These are phyloP conservation scores for Rhodamnia argentea DNA, from an alignment of 345 rosid genomes.

Conservation along the genomic window DNA sequence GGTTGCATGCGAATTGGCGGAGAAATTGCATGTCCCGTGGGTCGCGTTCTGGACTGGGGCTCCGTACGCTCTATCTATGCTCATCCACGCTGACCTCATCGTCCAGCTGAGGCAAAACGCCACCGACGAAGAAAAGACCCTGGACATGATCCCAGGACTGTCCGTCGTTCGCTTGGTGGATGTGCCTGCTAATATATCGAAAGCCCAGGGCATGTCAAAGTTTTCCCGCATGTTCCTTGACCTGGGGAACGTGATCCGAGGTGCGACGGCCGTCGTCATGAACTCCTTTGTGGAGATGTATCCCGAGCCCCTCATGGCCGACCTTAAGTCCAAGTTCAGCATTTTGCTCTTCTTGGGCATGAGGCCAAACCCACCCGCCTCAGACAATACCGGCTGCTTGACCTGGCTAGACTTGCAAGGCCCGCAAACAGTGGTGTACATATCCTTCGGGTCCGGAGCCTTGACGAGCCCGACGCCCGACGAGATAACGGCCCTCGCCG, in stretches of 20 bases:
- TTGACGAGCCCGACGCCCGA: constrained; percentile 13
- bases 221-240: constrained; percentile 4
- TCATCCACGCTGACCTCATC: not conserved
- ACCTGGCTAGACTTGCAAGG: constrained; percentile 37
- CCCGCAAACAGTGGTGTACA: constrained; percentile 30
- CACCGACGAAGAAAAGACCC: constrained; percentile 14
- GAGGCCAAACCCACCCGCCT: not conserved
- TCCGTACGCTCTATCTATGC: not conserved
- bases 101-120: not conserved
- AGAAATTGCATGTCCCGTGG: not conserved
- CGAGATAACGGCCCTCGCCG: constrained; percentile 39
- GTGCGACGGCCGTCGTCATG: constrained; percentile 23
- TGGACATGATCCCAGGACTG: constrained; percentile 43
- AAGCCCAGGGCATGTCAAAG: not conserved
- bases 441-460: constrained; percentile 42
- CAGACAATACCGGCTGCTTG: constrained; percentile 35
- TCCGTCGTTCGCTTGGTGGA: constrained; percentile 30
- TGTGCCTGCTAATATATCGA: constrained; percentile 15
- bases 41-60: not conserved
- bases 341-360: constrained; percentile 13
- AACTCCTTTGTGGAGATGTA: constrained; percentile 34
- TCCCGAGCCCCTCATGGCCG: constrained; percentile 6
- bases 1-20: not conserved
- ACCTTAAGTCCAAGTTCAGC: constrained; percentile 22
- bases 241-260: constrained; percentile 23